Percentiles rank a stretch among this genome's conserved stretches.
phyloP scores from a whole-genome alignment of 2,329 filamentous ascomycete genomes.

The Exophiala aquamarina region DNA sequence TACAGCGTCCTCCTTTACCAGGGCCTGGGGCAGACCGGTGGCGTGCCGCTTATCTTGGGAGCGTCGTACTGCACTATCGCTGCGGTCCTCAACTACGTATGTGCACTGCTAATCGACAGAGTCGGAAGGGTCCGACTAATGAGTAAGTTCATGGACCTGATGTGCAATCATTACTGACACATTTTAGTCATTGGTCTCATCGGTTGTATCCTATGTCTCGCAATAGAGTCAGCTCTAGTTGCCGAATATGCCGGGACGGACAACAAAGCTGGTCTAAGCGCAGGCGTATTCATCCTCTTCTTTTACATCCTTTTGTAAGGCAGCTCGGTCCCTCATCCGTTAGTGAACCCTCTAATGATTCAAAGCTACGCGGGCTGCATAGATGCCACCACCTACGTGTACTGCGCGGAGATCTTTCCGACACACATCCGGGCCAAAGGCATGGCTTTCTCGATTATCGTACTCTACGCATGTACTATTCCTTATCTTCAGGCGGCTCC shows the following conservation, averaged over 20 bases:
- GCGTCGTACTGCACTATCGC: conserved; percentile 10
- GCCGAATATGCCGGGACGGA: conserved; percentile 51
- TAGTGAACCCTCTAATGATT: too few relatives aligned
- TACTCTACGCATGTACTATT: neutral
- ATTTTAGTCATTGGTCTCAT: conserved; percentile 38
- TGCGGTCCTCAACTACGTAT: conserved; percentile 25
- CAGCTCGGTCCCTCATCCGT: conserved; percentile 6
- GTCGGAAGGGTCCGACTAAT: conserved; percentile 37
- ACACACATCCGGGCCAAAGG: conserved; percentile 70
- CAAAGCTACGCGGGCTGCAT: too few relatives aligned
- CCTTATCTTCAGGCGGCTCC: conserved; percentile 27
- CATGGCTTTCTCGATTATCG: conserved; percentile 12
- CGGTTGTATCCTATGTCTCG: conserved; percentile 32
- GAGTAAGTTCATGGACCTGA: neutral
- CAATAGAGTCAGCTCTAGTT: conserved; percentile 41
- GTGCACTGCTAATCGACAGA: conserved; percentile 36
- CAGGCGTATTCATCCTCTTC: conserved; percentile 70
- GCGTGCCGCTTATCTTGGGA: too few relatives aligned
- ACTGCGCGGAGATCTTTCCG: conserved; percentile 73
- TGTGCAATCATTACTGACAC: too few relatives aligned
- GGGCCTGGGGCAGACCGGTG: too few relatives aligned
- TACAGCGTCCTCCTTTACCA: conserved; percentile 4
- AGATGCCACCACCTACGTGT: conserved; percentile 64
- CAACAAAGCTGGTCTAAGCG: conserved; percentile 53
- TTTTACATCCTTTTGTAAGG: conserved; percentile 8